Conservation (phyloP, 2,329 filamentous ascomycete species). For the Simplicillium sp. region DNA sequence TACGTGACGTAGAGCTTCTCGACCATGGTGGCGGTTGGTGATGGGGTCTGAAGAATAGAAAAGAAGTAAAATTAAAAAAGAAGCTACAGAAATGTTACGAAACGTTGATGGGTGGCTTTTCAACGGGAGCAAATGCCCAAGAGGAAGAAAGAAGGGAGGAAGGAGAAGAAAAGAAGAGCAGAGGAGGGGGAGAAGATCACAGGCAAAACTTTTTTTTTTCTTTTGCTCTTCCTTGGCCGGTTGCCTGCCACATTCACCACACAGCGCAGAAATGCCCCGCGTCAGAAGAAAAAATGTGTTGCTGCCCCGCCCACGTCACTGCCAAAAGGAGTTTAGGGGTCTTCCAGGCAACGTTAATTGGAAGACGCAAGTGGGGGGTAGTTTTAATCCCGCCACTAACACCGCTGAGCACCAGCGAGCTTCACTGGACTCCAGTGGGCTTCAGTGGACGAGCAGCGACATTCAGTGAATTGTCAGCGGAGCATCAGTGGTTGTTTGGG, state of each 20-base stretch:
- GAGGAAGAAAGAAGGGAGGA: slow-evolving; percentile 7
- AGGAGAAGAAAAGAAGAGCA: slow-evolving; percentile 1
- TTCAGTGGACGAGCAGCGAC: too few relatives aligned
- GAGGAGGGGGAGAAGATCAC: slow-evolving; percentile 2
- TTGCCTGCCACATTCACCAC: slow-evolving; percentile 2
- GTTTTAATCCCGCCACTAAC: too few relatives aligned
- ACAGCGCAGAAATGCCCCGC: not conserved
- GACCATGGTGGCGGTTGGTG: slow-evolving; percentile 49
- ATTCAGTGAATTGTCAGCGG: too few relatives aligned
- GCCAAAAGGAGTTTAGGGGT: too few relatives aligned
- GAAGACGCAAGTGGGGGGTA: too few relatives aligned
- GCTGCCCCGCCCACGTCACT: too few relatives aligned
- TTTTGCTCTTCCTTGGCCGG: slow-evolving; percentile 5
- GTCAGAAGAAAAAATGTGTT: too few relatives aligned
- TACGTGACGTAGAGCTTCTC: slow-evolving; percentile 87
- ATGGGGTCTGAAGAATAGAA: slow-evolving; percentile 5
- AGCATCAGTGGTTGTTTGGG: too few relatives aligned
- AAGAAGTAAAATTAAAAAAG: slow-evolving; percentile 2
- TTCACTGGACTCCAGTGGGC: too few relatives aligned
- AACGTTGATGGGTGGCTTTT: slow-evolving; percentile 1
- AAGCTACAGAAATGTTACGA: not conserved
- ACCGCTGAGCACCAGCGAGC: too few relatives aligned
- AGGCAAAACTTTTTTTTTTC: slow-evolving; percentile 9
- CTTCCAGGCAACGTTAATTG: too few relatives aligned
- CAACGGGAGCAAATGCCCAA: slow-evolving; percentile 4